phyloP scores from a whole-genome alignment of 306 rosid genomes.

The Cucurbita ficifolia region DNA sequence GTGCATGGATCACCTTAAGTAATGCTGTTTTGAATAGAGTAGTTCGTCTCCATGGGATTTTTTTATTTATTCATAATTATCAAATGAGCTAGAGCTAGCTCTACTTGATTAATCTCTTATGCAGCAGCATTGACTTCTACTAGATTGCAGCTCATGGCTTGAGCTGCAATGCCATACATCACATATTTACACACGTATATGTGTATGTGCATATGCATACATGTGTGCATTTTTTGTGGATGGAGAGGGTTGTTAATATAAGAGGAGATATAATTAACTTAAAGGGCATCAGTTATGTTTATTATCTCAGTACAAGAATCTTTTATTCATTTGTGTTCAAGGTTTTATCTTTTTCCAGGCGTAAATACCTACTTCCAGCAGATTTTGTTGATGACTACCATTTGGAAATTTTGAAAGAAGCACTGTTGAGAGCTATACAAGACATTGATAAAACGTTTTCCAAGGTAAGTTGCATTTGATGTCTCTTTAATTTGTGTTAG shows the following conservation, averaged over 20 bases:
- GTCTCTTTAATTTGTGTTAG: conserved; percentile 8
- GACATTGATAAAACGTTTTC: conserved; percentile 80
- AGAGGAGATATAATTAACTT: not conserved
- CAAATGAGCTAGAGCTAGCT: not conserved
- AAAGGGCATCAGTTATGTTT: not conserved
- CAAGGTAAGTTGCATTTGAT: conserved; percentile 34
- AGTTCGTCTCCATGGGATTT: not conserved
- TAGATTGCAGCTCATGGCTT: not conserved
- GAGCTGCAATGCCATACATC: not conserved
- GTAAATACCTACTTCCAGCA: conserved; percentile 40
- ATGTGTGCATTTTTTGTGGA: not conserved
- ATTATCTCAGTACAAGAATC: not conserved
- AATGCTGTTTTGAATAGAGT: not conserved
- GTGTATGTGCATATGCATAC: not conserved
- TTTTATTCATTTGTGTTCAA: not conserved
- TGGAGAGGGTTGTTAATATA: not conserved
- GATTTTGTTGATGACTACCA: conserved; percentile 54
- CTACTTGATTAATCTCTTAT: not conserved
- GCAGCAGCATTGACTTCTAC: not conserved
- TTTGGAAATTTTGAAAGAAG: conserved; percentile 90
- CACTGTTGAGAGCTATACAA: conserved; percentile 68
- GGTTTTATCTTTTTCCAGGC: conserved; percentile 39
- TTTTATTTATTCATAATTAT: not conserved
- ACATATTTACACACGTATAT: not conserved
- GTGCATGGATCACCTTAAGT: not conserved